Conservation (phyloP, 495 filamentous ascomycete genomes). For the Aspergillus saccharolyticus region DNA sequence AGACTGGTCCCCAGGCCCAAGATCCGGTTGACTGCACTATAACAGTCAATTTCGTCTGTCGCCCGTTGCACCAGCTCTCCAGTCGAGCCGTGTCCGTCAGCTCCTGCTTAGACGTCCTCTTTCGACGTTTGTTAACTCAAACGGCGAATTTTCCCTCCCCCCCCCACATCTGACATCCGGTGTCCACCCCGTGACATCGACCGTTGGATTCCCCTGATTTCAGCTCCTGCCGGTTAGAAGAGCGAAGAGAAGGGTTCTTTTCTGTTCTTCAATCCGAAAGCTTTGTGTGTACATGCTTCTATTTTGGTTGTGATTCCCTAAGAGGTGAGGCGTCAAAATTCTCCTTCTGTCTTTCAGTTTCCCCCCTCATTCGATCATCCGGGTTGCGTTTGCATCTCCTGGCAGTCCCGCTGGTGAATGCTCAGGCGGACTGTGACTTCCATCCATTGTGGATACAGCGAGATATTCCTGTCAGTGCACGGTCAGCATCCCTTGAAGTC, state of each 20-base stretch:
- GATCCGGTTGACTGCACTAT: constrained; percentile 27
- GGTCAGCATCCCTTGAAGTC: constrained; percentile 1
- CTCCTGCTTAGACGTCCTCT: constrained; percentile 38
- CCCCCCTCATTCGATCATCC: constrained; percentile 10
- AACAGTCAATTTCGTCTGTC: constrained; percentile 33
- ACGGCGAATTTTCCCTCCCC: constrained; percentile 33
- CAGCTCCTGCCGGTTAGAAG: constrained; percentile 46
- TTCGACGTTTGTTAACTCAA: constrained; percentile 49
- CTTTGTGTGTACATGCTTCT: constrained; percentile 28
- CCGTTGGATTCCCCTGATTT: constrained; percentile 35
- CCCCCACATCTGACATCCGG: constrained; percentile 27
- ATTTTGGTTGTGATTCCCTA: constrained; percentile 28
- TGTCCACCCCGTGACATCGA: constrained; percentile 35
- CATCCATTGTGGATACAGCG: constrained; percentile 1
- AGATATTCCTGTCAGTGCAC: constrained; percentile 3
- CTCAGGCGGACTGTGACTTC: not conserved
- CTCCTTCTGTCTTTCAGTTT: constrained; percentile 7
- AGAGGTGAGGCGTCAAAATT: constrained; percentile 29
- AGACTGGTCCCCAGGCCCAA: constrained; percentile 33
- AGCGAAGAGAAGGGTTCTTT: constrained; percentile 35
- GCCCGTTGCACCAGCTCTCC: constrained; percentile 34
- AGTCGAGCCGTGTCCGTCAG: constrained; percentile 44
- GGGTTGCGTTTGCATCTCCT: not conserved
- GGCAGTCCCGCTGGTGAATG: not conserved
- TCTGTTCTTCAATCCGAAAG: constrained; percentile 16